These are phyloP conservation scores for Penicillium paxilli DNA, from an alignment of 495 filamentous ascomycete species.

Conservation along the genomic window DNA sequence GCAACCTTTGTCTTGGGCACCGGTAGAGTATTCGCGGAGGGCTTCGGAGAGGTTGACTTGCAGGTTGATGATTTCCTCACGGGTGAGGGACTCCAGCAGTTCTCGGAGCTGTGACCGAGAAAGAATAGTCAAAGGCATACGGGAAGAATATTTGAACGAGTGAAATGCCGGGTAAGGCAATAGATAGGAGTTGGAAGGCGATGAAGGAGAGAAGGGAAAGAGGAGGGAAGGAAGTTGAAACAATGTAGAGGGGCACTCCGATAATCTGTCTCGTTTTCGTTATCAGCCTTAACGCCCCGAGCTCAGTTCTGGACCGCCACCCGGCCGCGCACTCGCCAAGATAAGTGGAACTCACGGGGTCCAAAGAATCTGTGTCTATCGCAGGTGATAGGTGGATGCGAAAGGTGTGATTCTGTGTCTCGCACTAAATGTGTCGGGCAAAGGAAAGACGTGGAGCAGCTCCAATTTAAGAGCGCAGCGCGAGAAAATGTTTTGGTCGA, in stretches of 20 bases:
- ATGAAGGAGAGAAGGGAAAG: not conserved
- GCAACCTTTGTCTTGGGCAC: constrained; percentile 58
- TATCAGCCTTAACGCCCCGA: constrained; percentile 6
- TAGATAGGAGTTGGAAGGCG: too few species aligned
- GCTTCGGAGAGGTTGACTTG: constrained; percentile 67
- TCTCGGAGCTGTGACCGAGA: constrained; percentile 66
- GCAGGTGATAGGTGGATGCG: not conserved
- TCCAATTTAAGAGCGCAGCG: constrained; percentile 9
- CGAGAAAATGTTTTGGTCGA: too few species aligned
- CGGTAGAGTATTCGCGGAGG: constrained; percentile 80
- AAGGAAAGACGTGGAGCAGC: constrained; percentile 1
- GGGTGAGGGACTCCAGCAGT: constrained; percentile 70
- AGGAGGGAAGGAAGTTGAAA: not conserved
- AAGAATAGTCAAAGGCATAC: constrained; percentile 78
- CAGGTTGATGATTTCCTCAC: constrained; percentile 66
- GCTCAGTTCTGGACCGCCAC: constrained; percentile 2
- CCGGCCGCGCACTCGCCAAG: constrained; percentile 15
- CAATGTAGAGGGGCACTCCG: not conserved
- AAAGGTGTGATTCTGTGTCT: not conserved
- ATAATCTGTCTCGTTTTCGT: constrained; percentile 1
- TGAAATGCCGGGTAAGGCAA: not conserved
- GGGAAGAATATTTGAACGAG: not conserved
- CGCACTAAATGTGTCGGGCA: not conserved
- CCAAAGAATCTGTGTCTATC: not conserved
- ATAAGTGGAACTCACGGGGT: constrained; percentile 14